phyloP scores from a whole-genome alignment of 306 rosid species.

The Pachyrhizus erosus region DNA sequence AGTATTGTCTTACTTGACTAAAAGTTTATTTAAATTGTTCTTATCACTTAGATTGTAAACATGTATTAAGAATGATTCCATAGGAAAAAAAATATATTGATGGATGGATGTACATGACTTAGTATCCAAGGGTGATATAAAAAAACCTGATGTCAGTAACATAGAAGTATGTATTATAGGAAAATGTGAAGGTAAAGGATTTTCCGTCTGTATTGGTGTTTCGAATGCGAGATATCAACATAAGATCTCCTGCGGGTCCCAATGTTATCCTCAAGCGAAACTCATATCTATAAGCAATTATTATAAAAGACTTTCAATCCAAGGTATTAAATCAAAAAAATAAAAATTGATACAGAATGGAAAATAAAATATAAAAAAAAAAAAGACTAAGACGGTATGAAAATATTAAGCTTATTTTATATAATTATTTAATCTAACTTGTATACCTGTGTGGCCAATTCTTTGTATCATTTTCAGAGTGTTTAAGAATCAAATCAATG shows the following conservation, averaged over 20 bases:
- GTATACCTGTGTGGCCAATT: constrained; percentile 76
- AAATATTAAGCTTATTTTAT: neutral
- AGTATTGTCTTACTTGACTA: neutral
- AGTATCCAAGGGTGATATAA: neutral
- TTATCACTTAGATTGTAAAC: too few species aligned
- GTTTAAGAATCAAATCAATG: constrained; percentile 69
- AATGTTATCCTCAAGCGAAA: constrained; percentile 72
- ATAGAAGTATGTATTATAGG: constrained; percentile 69
- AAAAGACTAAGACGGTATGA: neutral
- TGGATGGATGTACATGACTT: too few species aligned
- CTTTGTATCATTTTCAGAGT: constrained; percentile 67
- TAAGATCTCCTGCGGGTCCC: constrained; percentile 73
- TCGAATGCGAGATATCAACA: constrained; percentile 79
- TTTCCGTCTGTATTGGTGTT: constrained; percentile 78
- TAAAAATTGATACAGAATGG: neutral
- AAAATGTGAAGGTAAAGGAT: constrained; percentile 74
- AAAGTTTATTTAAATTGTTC: too few species aligned
- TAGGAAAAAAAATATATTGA: too few species aligned
- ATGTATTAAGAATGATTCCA: too few species aligned
- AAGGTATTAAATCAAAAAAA: constrained; percentile 5
- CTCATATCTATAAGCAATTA: constrained; percentile 61
- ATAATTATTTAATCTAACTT: neutral
- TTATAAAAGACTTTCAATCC: constrained; percentile 2
- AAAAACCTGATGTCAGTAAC: constrained; percentile 75
- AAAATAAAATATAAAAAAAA: too few species aligned